Percentiles rank a stretch among this genome's conserved stretches.
phyloP scores from a whole-genome alignment of 768 basidiomycete genomes.

The Strobilomyces echinocephalus region DNA sequence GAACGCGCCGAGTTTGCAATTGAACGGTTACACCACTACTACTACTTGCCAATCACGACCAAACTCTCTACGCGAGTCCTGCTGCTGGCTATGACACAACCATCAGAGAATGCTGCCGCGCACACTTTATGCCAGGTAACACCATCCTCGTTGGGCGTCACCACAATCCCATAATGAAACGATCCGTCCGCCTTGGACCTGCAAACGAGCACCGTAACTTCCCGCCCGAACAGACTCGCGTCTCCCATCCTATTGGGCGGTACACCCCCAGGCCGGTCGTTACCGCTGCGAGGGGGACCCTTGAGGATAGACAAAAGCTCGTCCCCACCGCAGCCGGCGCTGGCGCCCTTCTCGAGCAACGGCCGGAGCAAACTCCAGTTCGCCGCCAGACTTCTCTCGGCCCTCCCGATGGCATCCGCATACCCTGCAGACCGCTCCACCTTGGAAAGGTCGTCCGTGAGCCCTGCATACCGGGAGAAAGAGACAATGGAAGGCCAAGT shows the following conservation, averaged over 20 bases:
- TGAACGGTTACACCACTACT: too few relatives aligned
- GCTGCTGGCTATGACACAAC: neutral
- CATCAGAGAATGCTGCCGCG: constrained; percentile 4
- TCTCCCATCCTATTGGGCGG: constrained; percentile 10
- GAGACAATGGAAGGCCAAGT: neutral
- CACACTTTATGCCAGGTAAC: constrained; percentile 11
- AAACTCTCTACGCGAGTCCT: neutral
- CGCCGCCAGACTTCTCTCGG: constrained; percentile 1
- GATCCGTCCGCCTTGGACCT: constrained; percentile 5
- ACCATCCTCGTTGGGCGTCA: neutral
- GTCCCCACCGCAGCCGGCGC: neutral
- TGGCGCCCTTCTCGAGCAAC: neutral
- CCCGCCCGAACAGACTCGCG: constrained; percentile 1
- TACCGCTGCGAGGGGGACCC: neutral
- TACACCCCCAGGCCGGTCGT: neutral
- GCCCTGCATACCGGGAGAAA: neutral
- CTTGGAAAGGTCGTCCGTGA: constrained; percentile 4
- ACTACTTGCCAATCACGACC: constrained; percentile 7
- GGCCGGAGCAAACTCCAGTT: neutral
- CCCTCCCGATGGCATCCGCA: neutral
- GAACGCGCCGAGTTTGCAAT: too few relatives aligned
- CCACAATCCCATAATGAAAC: constrained; percentile 10
- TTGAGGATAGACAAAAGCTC: neutral
- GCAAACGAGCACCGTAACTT: constrained; percentile 3
- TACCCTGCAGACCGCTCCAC: constrained; percentile 1